A percentile compares a stretch with the other conserved stretches of the same genome.
Conservation (phyloP, 1,284 basidiomycete genomes). For the Sutorius eximius region DNA sequence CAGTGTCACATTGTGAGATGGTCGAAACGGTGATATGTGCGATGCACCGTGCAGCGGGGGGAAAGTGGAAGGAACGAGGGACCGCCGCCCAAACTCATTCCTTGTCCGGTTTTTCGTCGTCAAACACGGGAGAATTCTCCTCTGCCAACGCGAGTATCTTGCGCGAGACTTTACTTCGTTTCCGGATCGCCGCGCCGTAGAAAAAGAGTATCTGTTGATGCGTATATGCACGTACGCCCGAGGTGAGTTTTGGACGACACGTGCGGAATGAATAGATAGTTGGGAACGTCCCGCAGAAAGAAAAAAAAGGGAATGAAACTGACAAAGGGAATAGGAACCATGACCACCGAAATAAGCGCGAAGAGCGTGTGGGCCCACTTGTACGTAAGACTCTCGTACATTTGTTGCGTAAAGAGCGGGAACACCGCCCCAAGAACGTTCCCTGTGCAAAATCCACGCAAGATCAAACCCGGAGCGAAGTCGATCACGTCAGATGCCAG, state of each 20-base stretch:
- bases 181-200: conserved; percentile 62
- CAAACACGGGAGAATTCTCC: neutral
- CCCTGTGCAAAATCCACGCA: conserved; percentile 37
- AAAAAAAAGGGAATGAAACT: conserved; percentile 24
- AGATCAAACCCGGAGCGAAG: conserved; percentile 12
- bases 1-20: no score
- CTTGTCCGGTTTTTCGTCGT: conserved; percentile 1
- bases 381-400: conserved; percentile 61
- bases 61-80: no score
- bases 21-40: no score
- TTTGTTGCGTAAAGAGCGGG: conserved; percentile 63
- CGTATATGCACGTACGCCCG: neutral
- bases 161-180: conserved; percentile 58
- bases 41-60: no score
- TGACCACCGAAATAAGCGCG: conserved; percentile 55
- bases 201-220: conserved; percentile 51
- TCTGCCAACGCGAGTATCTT: conserved; percentile 38
- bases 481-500: conserved; percentile 13
- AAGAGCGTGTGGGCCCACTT: conserved; percentile 74
- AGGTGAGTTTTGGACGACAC: neutral
- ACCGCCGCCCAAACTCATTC: neutral
- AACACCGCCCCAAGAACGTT: conserved; percentile 60
- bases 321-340: conserved; percentile 71
- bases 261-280: neutral
- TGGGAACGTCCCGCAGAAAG: neutral